These are phyloP conservation scores for Senna siamea DNA, from an alignment of 306 rosid genomes.

Conservation along the genomic window DNA sequence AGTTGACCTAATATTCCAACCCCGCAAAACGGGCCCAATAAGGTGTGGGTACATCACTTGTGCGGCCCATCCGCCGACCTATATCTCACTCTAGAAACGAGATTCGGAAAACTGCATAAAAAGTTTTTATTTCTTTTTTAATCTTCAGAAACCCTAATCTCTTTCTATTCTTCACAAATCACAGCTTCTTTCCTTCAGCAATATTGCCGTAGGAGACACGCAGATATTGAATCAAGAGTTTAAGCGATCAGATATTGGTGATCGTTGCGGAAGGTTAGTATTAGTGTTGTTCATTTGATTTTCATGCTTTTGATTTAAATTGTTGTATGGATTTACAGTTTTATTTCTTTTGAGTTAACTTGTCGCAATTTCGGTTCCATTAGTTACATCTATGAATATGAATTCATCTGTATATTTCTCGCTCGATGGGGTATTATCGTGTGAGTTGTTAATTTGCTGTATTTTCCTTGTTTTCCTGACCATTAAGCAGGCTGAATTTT, in stretches of 20 bases:
- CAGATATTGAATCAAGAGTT: not conserved
- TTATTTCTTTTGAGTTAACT: not conserved
- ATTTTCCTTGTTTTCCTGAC: not conserved
- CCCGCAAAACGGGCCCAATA: not conserved
- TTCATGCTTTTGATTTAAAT: not conserved
- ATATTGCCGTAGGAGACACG: not conserved
- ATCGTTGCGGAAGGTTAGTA: not conserved
- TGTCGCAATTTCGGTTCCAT: not conserved
- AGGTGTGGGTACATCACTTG: not conserved
- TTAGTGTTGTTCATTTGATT: not conserved
- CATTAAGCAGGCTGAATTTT: not conserved
- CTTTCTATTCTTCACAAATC: not conserved
- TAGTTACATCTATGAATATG: not conserved
- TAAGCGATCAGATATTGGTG: not conserved
- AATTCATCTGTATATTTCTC: not conserved
- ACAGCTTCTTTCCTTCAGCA: not conserved
- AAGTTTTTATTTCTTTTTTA: not conserved
- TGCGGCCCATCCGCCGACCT: slow-evolving; percentile 12
- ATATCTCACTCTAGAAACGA: not conserved
- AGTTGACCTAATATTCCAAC: not conserved
- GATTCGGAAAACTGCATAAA: not conserved
- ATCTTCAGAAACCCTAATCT: slow-evolving; percentile 22
- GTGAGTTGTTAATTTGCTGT: not conserved
- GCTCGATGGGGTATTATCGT: not conserved
- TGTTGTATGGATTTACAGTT: no score